Base-by-base conservation (phyloP, 805 yeast genomes). In the Saccharomycopsis sp. region DNA sequence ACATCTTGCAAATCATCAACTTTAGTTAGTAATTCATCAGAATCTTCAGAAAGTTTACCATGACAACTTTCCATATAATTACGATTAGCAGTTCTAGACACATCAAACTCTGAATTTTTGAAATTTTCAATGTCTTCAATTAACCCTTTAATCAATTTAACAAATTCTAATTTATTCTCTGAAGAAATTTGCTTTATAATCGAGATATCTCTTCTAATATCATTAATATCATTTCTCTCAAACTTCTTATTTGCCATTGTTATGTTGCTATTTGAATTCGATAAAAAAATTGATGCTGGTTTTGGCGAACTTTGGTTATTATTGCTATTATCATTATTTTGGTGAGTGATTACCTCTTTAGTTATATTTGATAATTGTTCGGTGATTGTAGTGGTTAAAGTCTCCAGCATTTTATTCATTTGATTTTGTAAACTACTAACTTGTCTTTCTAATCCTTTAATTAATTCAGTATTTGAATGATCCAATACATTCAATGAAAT, bases 1-100 rank as follows among this genome's bases (percentile, higher is more conserved):
- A 85, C 63, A 62, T 93, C 99, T 58, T 89, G 96, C 16, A 93
- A 66, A 53, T 87, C 96, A 59, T 93, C 98, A 4, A 90, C 90
- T 51, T 72, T 75, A 0, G 90, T 79, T 27, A 93, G 69, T 7
- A 93, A 63, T 0, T 59, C 56, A 58, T 87, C 96, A 5, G 94
- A 81, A 13, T 85, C 89, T 37, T 74, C 77, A 5, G 94, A 84
- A 20, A 93, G 68, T 54, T 77, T 79, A 3, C 66, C 58, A 57
- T 85, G 87, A 43, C 95, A 84, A 14, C 72, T 72, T 36, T 81
- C 87, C 81, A 93, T 83, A 55, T 85, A 87, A 1, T 69, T 57
- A 40, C 81, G 54, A 43, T 37, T 44, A 1, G 66, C 56, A 7
- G 66, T 56, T 2, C 47, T 46, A 2, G 57, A 49, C 2, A 65